Evolutionary conservation across 2,329 filamentous ascomycete species (phyloP), one percentile per base, ranked within the genome.

Genomic region (Coniochaeta prunicola): DNA sequence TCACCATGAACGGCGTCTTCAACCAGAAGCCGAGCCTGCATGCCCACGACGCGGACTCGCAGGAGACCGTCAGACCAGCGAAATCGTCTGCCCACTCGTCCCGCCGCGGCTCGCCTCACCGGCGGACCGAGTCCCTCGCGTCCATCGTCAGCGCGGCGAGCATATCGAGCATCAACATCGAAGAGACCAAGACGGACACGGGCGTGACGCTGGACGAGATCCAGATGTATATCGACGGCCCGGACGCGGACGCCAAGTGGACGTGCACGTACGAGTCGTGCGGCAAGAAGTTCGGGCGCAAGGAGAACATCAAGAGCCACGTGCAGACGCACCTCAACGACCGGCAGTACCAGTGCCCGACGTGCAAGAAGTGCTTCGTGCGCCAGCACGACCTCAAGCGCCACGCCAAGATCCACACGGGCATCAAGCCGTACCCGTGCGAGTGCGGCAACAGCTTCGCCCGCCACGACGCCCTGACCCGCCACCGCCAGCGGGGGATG

Each of bases 281-380:
- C 73, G 84, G 87, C 65, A 96, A 96, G 73, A 85, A 87, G 57
- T 97, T 99, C 70, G 93, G 92, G n/a, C 86, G 94, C 66, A 96
- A 97, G 73, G 94, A 99, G 73, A 97, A 99, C 75, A 97, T 97
- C 78, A 96, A 96, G 72, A 96, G 92, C 0, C 94, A 99, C 72
- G 91, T 99, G 15, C 94, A 99, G 75, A 99, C 94, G 3, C 94
- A 99, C 74, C 87, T 99, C 63, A 94, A 96, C 67, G 94, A 99
- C 72, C 85, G 94, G 54, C 94, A 97, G 71, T 99, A 91, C 76
- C 88, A 91, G 73, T 99, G 94, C 75, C 92, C 93, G 53, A 88
- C 90, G 58, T 99, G 94, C 77, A 82, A 89, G 57, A 97, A 97
- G 76, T 93, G 92, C 75, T 99, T 99, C 71, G 94, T 97, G 45